Percentiles rank a stretch among this genome's conserved stretches.
phyloP scores from a whole-genome alignment of 2,329 filamentous ascomycete species.

The Penicillium expansum region DNA sequence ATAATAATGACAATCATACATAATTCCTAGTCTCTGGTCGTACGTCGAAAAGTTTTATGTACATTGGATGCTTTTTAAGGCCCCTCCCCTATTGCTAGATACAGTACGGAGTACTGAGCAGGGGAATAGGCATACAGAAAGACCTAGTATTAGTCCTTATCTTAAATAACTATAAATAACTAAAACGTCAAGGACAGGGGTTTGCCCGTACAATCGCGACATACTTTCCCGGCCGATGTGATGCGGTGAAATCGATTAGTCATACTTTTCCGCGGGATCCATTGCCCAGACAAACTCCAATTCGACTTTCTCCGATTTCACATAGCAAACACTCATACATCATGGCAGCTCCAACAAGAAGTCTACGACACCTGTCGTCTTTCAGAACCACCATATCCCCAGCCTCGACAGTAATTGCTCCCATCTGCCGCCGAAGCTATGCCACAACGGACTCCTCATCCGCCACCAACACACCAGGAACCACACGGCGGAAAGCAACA shows the following conservation, averaged over 20 bases:
- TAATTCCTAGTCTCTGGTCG: not conserved
- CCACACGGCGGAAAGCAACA: constrained; percentile 56
- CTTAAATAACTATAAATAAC: too few relatives aligned
- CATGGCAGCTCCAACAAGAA: constrained; percentile 36
- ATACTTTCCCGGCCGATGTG: constrained; percentile 4
- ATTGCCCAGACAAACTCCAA: constrained; percentile 4
- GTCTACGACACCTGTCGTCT: constrained; percentile 33
- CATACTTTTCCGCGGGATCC: constrained; percentile 9
- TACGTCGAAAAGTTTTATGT: not conserved
- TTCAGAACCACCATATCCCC: constrained; percentile 25
- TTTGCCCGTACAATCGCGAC: not conserved
- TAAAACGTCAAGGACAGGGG: too few relatives aligned
- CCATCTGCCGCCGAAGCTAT: constrained; percentile 33
- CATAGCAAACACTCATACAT: constrained; percentile 15
- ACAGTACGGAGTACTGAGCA: not conserved
- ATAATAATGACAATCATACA: constrained; percentile 20
- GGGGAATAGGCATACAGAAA: not conserved
- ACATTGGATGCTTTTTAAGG: too few relatives aligned
- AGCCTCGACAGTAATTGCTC: constrained; percentile 11
- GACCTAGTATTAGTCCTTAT: not conserved
- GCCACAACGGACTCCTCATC: constrained; percentile 41
- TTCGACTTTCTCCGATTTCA: constrained; percentile 6
- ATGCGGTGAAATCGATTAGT: not conserved
- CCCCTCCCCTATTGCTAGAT: too few relatives aligned
- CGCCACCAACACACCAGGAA: constrained; percentile 31